phyloP scores from a whole-genome alignment of 768 basidiomycete genomes.

The Exsudoporus frostii region DNA sequence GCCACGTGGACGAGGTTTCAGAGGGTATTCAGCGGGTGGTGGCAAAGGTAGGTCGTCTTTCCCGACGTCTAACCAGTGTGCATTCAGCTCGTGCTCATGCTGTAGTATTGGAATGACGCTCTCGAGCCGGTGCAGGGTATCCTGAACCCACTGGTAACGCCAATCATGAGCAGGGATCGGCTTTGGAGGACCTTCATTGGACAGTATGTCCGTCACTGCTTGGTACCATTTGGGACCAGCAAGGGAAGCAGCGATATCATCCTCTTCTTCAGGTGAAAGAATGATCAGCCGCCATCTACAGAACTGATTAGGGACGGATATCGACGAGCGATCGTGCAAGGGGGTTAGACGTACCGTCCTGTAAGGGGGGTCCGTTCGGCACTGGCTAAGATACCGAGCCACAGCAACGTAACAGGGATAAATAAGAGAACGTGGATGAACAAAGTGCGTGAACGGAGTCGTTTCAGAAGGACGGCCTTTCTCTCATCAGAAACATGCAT shows the following conservation, averaged over 20 bases:
- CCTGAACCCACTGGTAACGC: slow-evolving; percentile 85
- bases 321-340: not conserved
- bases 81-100: slow-evolving; percentile 51
- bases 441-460: slow-evolving; percentile 47
- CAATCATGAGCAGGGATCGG: slow-evolving; percentile 79
- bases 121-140: slow-evolving; percentile 78
- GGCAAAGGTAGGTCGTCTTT: slow-evolving; percentile 60
- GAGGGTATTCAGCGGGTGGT: slow-evolving; percentile 76
- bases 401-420: slow-evolving; percentile 60
- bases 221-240: slow-evolving; percentile 84
- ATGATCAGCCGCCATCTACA: slow-evolving; percentile 82
- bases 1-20: slow-evolving; percentile 80
- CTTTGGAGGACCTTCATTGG: slow-evolving; percentile 55
- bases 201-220: slow-evolving; percentile 76
- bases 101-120: slow-evolving; percentile 64
- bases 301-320: slow-evolving; percentile 2
- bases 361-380: slow-evolving; percentile 78
- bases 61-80: slow-evolving; percentile 54
- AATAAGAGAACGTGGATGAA: slow-evolving; percentile 55
- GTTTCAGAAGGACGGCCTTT: slow-evolving; percentile 43
- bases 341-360: slow-evolving; percentile 61
- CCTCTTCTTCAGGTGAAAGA: slow-evolving; percentile 90
- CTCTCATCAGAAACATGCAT: slow-evolving; percentile 53
- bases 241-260: slow-evolving; percentile 78
- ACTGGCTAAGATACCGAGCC: slow-evolving; percentile 68